phyloP scores from a whole-genome alignment of 768 basidiomycete species.

The Auriscalpium vulgare region DNA sequence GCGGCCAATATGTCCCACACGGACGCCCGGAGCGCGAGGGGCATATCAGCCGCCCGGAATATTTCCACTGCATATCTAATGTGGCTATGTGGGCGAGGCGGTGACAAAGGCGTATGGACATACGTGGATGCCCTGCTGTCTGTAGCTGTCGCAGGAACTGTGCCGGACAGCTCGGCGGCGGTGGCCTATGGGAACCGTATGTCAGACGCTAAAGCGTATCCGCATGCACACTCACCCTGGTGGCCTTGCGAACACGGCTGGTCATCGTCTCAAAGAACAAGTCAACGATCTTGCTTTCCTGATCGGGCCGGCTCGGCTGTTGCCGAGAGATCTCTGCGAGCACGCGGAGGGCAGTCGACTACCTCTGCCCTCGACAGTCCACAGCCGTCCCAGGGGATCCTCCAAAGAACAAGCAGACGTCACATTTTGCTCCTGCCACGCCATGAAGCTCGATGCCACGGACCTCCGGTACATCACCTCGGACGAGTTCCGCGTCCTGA shows the following conservation, averaged over 20 bases:
- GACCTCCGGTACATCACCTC: conserved; percentile 88
- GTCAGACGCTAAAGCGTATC: no score
- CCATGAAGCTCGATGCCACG: conserved; percentile 91
- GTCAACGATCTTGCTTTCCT: background rate
- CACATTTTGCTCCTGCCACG: background rate
- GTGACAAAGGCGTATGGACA: background rate
- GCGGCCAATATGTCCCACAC: conserved; percentile 12
- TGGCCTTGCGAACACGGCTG: conserved; percentile 9
- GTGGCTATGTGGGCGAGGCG: background rate
- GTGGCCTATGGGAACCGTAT: conserved; percentile 1
- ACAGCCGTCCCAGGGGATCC: background rate
- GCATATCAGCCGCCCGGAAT: conserved; percentile 1
- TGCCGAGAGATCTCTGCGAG: no score
- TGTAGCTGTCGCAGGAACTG: background rate
- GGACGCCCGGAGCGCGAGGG: background rate
- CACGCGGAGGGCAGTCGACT: no score
- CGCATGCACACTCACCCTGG: conserved; percentile 3
- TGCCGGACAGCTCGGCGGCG: conserved; percentile 1
- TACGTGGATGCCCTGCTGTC: conserved; percentile 3
- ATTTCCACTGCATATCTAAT: conserved; percentile 7
- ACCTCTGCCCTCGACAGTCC: background rate
- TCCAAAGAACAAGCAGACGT: background rate
- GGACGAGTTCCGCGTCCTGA: conserved; percentile 93
- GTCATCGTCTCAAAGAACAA: conserved; percentile 1
- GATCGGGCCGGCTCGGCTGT: background rate